Conservation (phyloP, 106 monocot genomes). For the Amphibolis antarctica region DNA sequence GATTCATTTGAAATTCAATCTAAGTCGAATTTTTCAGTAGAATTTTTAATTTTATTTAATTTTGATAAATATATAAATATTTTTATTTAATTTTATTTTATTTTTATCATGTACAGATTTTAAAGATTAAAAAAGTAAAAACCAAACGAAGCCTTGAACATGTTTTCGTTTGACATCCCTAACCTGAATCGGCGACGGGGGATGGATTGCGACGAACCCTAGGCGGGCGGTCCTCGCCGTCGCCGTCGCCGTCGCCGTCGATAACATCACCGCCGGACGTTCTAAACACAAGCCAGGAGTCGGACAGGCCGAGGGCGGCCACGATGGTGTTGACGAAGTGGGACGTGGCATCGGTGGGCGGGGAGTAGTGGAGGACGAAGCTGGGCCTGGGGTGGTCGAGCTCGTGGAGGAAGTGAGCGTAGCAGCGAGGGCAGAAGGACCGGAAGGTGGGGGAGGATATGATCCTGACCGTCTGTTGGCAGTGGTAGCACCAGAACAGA, state of each 20-base stretch:
- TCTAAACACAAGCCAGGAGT: background rate
- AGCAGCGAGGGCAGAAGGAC: slow-evolving; percentile 82
- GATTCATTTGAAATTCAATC: too few relatives aligned
- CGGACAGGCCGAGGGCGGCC: slow-evolving; percentile 8
- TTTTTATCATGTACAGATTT: too few relatives aligned
- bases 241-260: background rate
- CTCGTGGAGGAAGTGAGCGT: slow-evolving; percentile 51
- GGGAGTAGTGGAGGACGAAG: slow-evolving; percentile 8
- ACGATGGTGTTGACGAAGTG: slow-evolving; percentile 6
- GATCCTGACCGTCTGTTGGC: slow-evolving; percentile 48
- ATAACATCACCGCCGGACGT: background rate
- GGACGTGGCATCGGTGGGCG: background rate
- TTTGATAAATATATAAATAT: too few relatives aligned
- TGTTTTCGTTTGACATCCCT: too few relatives aligned
- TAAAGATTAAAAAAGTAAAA: too few relatives aligned
- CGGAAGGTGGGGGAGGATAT: slow-evolving; percentile 33
- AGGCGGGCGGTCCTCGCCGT: background rate
- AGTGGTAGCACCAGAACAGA: slow-evolving; percentile 74
- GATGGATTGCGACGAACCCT: background rate
- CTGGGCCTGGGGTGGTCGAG: slow-evolving; percentile 20
- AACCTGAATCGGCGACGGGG: too few relatives aligned
- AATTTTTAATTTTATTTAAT: too few relatives aligned
- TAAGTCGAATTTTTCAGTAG: too few relatives aligned
- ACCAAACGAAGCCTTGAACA: too few relatives aligned
- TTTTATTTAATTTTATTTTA: too few relatives aligned